Evolutionary conservation across 208 protist genomes (phyloP), one percentile per base, ranked within the genome.

Genomic region (Tritrichomonas foetus): DNA sequence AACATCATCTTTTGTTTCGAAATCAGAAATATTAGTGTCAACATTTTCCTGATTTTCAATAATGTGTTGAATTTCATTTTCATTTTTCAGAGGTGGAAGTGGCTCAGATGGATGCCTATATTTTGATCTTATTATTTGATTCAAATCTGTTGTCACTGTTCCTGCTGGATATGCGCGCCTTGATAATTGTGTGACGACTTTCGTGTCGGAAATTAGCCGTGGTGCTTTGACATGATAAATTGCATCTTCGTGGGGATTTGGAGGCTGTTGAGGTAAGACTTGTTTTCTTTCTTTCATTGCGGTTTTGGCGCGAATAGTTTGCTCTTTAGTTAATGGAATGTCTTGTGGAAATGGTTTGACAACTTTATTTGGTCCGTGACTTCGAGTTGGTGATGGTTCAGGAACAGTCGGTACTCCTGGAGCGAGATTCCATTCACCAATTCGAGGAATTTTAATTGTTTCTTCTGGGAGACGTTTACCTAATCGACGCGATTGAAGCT

Each of bases 361-460:
- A 61, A 61, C 53, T 61, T 61, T 61, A 61, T 16, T 61, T 61
- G 53, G 53, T 16, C 5, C 16, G 16, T 61, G 16, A 61, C 53
- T 61, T 61, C 16, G 53, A 61, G 53, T 16, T 61, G 5, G 53
- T 16, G 53, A 61, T 22, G 5, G 16, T 22, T 61, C 16, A 22
- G 53, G 53, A 61, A 61, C 53, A 22, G 53, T 61, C 16, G 53
- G 53, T 5, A 61, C 16, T 22, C 53, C 53, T 16, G 53, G 74
- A 30, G 78, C 33, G 53, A 89, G 57, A 39, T 27, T 49, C 78
- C 78, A 89, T 57, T 89, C 78, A 39, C 78, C 78, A 89, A 89
- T 89, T 89, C 57, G 53, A 57, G 78, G 78, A 89, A 89, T 49
- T 53, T 53, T 49, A 39, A 89, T 49, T 89, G 78, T 89, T 57